Conservation (phyloP, 1,284 basidiomycete genomes). For the Schizophyllum commune region DNA sequence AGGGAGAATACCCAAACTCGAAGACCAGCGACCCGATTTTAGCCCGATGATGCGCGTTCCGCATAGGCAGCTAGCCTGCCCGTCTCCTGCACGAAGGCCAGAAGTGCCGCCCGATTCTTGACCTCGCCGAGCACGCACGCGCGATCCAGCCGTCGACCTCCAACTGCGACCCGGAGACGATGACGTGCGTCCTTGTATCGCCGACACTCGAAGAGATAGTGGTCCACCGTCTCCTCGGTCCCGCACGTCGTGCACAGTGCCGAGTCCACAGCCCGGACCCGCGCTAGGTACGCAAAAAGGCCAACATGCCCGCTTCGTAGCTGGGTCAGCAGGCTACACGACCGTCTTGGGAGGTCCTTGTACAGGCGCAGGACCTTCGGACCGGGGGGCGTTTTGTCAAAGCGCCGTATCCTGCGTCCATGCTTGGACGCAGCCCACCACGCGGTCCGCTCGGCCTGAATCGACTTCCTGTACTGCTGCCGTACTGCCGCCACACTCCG, state of each 20-base stretch:
- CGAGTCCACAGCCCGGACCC: conserved; percentile 1
- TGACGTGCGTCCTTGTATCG: too few species aligned
- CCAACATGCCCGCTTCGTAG: conserved; percentile 1
- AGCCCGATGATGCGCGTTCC: too few species aligned
- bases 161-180: too few species aligned
- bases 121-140: too few species aligned
- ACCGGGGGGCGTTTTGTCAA: not conserved
- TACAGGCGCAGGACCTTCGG: not conserved
- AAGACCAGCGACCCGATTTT: too few species aligned
- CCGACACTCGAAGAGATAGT: conserved; percentile 1
- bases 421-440: not conserved
- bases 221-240: not conserved
- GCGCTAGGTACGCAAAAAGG: conserved; percentile 1
- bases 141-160: too few species aligned
- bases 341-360: not conserved
- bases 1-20: too few species aligned
- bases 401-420: not conserved
- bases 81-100: too few species aligned
- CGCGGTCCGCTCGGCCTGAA: not conserved
- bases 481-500: not conserved
- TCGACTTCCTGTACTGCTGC: not conserved
- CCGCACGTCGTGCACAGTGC: not conserved
- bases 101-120: too few species aligned
- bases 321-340: conserved; percentile 2
- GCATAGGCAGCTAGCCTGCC: too few species aligned